A percentile compares a stretch with the other conserved stretches of the same genome.
phyloP scores from a whole-genome alignment of 1,284 basidiomycete species.

The Melampsora abietis-canadensis region DNA sequence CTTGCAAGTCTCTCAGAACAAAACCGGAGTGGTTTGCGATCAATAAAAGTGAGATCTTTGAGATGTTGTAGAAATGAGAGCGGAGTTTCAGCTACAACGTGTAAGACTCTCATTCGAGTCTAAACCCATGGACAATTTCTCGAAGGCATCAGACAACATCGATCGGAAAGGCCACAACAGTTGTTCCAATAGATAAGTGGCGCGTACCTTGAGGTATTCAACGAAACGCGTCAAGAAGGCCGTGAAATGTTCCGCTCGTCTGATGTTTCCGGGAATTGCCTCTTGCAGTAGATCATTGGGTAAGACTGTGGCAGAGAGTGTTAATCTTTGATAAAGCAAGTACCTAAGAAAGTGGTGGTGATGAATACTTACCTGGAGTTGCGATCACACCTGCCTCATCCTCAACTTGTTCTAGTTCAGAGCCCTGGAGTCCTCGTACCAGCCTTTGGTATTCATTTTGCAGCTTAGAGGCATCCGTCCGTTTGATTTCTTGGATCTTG shows the following conservation, averaged over 20 bases:
- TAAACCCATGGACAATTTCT: conserved; percentile 52
- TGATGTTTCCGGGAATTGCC: conserved; percentile 95
- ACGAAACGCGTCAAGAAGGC: conserved; percentile 97
- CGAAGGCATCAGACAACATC: conserved; percentile 44
- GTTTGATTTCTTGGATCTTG: conserved; percentile 93
- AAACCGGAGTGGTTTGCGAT: conserved; percentile 90
- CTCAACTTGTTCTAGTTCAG: conserved; percentile 55
- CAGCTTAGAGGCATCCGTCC: conserved; percentile 84
- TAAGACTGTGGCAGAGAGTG: conserved; percentile 61
- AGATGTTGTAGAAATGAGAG: conserved; percentile 97
- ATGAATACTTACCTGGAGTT: conserved; percentile 68
- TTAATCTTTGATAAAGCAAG: neutral
- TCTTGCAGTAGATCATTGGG: conserved; percentile 92
- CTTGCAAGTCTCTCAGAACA: conserved; percentile 94
- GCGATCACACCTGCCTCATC: conserved; percentile 65
- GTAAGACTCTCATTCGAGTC: conserved; percentile 97
- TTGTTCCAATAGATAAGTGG: neutral
- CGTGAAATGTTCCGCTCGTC: conserved; percentile 98
- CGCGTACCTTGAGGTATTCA: conserved; percentile 85
- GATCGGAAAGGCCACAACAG: neutral
- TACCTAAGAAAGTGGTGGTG: neutral
- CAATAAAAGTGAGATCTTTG: conserved; percentile 98
- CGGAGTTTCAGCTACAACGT: conserved; percentile 99
- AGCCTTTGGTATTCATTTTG: conserved; percentile 97
- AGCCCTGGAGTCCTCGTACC: conserved; percentile 87